Conservation (phyloP, 176 grass and related monocot species). For the Musa beccarii region DNA sequence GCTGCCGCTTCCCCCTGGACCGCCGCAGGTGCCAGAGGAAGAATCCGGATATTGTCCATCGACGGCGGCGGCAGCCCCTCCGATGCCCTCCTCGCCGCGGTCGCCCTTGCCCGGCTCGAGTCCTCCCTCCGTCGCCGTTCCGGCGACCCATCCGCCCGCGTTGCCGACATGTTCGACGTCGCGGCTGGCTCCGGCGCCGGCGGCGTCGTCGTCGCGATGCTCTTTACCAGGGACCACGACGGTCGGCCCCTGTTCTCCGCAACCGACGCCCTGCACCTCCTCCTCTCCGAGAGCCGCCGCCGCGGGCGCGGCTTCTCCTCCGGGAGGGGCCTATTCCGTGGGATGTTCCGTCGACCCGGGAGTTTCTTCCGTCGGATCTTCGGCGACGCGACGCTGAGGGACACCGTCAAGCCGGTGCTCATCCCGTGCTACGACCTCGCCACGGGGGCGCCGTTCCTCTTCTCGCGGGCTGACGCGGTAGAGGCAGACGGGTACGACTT, state of each 20-base stretch:
- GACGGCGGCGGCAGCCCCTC: constrained; percentile 62
- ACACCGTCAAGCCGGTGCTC: constrained; percentile 62
- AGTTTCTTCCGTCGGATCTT: constrained; percentile 28
- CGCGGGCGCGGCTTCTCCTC: constrained; percentile 24
- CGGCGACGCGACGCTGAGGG: constrained; percentile 56
- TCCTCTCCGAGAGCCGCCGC: constrained; percentile 29
- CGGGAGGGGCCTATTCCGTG: constrained; percentile 13
- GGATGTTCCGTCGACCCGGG: constrained; percentile 38
- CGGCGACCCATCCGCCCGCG: constrained; percentile 35
- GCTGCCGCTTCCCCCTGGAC: not conserved
- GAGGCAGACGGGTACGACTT: constrained; percentile 68
- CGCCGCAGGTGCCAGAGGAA: constrained; percentile 6
- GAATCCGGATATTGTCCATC: constrained; percentile 78
- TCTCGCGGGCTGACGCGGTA: constrained; percentile 80
- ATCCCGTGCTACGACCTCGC: constrained; percentile 84
- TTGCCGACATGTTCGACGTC: constrained; percentile 86
- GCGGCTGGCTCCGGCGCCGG: constrained; percentile 73
- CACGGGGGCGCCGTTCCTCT: constrained; percentile 63
- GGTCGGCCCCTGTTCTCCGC: constrained; percentile 69
- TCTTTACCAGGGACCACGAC: constrained; percentile 41
- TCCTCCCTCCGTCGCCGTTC: constrained; percentile 50
- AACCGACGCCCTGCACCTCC: constrained; percentile 59
- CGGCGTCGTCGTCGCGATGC: constrained; percentile 80
- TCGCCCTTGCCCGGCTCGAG: constrained; percentile 53
- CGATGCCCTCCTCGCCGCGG: constrained; percentile 65